A percentile compares a stretch with the other conserved stretches of the same genome.
phyloP scores from a whole-genome alignment of 208 protist genomes.

The Balamuthia mandrillaris region DNA sequence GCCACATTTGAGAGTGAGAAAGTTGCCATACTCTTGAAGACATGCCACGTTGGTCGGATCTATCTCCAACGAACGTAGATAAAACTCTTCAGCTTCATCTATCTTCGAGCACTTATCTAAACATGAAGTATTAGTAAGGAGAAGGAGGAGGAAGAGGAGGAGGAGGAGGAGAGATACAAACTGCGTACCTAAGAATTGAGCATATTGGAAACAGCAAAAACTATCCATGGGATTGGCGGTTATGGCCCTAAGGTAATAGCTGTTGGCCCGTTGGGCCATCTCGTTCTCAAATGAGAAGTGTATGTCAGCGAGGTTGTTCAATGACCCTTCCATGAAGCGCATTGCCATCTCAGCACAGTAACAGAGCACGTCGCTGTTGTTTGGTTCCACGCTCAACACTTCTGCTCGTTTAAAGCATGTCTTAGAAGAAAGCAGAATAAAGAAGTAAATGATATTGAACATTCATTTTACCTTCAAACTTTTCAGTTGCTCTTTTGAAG shows the following conservation, averaged over 20 bases:
- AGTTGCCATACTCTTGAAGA: conserved; percentile 49
- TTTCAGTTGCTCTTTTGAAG: conserved; percentile 50
- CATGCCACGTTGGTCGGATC: conserved; percentile 57
- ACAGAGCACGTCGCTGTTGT: conserved; percentile 38
- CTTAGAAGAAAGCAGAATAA: too few species aligned
- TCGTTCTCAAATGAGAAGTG: neutral
- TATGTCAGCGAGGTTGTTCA: conserved; percentile 35
- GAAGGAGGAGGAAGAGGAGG: too few species aligned
- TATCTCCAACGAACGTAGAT: conserved; percentile 37
- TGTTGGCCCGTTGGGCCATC: conserved; percentile 32
- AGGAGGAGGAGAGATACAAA: too few species aligned
- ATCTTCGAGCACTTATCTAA: conserved; percentile 26
- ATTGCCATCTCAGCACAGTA: conserved; percentile 48
- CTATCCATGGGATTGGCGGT: conserved; percentile 43
- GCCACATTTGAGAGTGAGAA: conserved; percentile 5
- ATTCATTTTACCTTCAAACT: neutral
- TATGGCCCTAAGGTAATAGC: conserved; percentile 45
- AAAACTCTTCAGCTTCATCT: conserved; percentile 49
- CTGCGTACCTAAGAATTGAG: too few species aligned
- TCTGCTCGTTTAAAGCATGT: too few species aligned
- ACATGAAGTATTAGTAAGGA: too few species aligned
- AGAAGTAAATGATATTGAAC: neutral
- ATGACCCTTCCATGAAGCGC: conserved; percentile 28
- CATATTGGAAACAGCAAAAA: conserved; percentile 41
- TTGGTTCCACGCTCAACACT: conserved; percentile 48